Percentiles rank a stretch among this genome's conserved stretches.
Conservation (phyloP, 148 eudicot species). For the Pharnaceum exiguum region DNA sequence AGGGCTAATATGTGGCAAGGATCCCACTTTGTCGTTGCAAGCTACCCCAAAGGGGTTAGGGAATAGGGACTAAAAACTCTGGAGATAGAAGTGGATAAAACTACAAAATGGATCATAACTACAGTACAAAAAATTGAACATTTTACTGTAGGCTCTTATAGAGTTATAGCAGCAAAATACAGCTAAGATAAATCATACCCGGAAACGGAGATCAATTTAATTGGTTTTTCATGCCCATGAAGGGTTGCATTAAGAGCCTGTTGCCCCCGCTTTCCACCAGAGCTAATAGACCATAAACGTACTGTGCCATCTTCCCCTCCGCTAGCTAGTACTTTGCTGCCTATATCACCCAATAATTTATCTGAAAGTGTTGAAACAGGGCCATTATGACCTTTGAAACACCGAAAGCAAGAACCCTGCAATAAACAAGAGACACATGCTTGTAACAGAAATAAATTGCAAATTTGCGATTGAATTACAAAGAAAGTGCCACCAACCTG, state of each 20-base stretch:
- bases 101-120: not conserved
- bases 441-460: not conserved
- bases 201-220: slow-evolving; percentile 53
- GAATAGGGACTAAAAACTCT: too few relatives aligned
- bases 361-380: slow-evolving; percentile 68
- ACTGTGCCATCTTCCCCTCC: slow-evolving; percentile 84
- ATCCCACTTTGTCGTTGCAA: too few relatives aligned
- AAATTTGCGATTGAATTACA: too few relatives aligned
- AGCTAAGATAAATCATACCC: slow-evolving; percentile 39
- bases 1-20: too few relatives aligned
- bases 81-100: not conserved
- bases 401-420: slow-evolving; percentile 53
- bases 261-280: slow-evolving; percentile 61
- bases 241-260: slow-evolving; percentile 64
- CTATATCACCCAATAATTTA: slow-evolving; percentile 49
- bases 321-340: slow-evolving; percentile 64
- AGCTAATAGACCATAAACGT: slow-evolving; percentile 76
- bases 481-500: not conserved
- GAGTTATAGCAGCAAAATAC: slow-evolving; percentile 1
- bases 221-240: slow-evolving; percentile 62
- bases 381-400: slow-evolving; percentile 69
- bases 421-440: slow-evolving; percentile 5
- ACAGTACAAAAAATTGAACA: not conserved
- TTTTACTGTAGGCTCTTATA: too few relatives aligned
- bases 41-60: too few relatives aligned